Conservation (phyloP, 371 early-diverging fungal species). For the Enterocytospora artemiae region DNA sequence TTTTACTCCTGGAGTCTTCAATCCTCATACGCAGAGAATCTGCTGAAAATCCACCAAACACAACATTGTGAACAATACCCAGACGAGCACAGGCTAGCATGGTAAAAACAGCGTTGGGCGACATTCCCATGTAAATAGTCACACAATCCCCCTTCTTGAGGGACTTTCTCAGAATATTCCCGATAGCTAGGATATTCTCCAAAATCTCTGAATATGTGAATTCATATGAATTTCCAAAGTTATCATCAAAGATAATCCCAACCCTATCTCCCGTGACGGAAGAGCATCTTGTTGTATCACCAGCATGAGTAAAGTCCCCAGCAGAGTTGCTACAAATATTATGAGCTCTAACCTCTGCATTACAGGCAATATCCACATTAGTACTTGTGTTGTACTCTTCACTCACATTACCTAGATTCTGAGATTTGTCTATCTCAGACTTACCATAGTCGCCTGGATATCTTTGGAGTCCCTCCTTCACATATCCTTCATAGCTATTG, state of each 20-base stretch:
- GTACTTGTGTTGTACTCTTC: too few relatives aligned
- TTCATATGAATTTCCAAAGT: constrained; percentile 67
- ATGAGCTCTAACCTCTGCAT: too few relatives aligned
- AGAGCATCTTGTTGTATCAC: too few relatives aligned
- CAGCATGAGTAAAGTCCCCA: too few relatives aligned
- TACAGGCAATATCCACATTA: too few relatives aligned
- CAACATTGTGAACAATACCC: constrained; percentile 79
- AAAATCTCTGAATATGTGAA: constrained; percentile 73
- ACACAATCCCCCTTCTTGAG: constrained; percentile 73
- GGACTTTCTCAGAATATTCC: constrained; percentile 66
- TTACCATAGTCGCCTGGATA: too few relatives aligned
- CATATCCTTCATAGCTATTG: too few relatives aligned
- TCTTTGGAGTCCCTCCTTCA: too few relatives aligned
- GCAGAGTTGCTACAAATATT: too few relatives aligned
- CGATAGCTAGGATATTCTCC: constrained; percentile 67
- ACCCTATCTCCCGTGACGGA: constrained; percentile 59
- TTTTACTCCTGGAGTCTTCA: constrained; percentile 76
- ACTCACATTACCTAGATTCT: too few relatives aligned
- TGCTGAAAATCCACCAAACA: constrained; percentile 80
- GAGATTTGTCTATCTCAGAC: too few relatives aligned
- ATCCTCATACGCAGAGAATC: constrained; percentile 80
- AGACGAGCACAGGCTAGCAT: constrained; percentile 82
- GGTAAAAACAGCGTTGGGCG: constrained; percentile 75
- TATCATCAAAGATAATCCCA: constrained; percentile 77
- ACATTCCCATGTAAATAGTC: constrained; percentile 88